Conservation (phyloP, 2,329 filamentous ascomycete species). For the Xylariaceae sp. region DNA sequence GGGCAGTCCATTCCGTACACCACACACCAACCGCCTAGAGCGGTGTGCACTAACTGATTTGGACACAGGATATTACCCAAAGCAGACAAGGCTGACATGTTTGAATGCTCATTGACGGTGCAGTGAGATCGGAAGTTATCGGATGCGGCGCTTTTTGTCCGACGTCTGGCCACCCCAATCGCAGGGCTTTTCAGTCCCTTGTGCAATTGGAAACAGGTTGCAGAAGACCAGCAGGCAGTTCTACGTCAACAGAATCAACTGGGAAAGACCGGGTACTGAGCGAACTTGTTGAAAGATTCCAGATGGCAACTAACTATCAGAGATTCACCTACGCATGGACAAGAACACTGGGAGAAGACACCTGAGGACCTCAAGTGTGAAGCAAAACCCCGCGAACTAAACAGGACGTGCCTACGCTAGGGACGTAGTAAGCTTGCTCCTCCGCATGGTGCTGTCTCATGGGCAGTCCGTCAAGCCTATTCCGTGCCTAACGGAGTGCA, state of each 20-base stretch:
- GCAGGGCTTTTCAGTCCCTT: background rate
- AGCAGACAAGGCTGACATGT: constrained; percentile 32
- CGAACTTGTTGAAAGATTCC: no score
- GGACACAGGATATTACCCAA: constrained; percentile 25
- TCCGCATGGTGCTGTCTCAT: background rate
- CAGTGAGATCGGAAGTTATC: constrained; percentile 20
- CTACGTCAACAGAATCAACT: no score
- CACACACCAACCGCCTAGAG: background rate
- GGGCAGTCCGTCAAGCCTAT: no score
- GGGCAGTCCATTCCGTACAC: background rate
- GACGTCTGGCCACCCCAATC: constrained; percentile 5
- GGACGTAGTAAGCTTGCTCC: background rate
- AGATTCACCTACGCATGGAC: no score
- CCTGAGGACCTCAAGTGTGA: no score
- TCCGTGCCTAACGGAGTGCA: no score
- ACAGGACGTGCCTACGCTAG: no score
- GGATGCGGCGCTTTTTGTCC: constrained; percentile 15
- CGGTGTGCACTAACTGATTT: background rate
- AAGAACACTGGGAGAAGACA: no score
- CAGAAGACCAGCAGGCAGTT: background rate
- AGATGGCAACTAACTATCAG: no score
- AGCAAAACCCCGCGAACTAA: no score
- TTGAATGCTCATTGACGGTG: constrained; percentile 15
- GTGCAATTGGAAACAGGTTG: background rate
- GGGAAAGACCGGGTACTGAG: no score